A percentile compares a stretch with the other conserved stretches of the same genome.
Evolutionary conservation across 2,329 filamentous ascomycete genomes (phyloP).

Genomic region (Fusarium sp.): DNA sequence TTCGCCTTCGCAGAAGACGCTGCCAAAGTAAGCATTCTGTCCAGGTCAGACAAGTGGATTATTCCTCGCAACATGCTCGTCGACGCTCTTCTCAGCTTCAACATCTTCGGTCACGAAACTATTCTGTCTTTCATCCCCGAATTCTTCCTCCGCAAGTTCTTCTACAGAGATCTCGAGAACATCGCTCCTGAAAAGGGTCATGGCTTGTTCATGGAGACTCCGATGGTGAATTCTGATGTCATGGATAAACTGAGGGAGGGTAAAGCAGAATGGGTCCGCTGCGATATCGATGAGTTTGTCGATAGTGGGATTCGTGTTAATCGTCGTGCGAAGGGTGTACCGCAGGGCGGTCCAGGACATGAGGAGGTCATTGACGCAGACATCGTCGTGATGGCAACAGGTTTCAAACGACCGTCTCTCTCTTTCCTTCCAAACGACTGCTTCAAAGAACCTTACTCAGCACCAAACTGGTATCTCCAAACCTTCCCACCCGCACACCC

Average conservation of each 20-base stretch:
- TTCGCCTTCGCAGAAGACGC: constrained; percentile 77
- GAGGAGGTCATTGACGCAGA: constrained; percentile 76
- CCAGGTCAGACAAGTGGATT: constrained; percentile 87
- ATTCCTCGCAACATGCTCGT: constrained; percentile 83
- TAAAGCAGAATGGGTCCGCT: constrained; percentile 81
- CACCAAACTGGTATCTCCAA: constrained; percentile 90
- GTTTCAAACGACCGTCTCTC: constrained; percentile 79
- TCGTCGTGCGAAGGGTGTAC: constrained; percentile 75
- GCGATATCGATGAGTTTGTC: constrained; percentile 77
- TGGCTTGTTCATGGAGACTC: constrained; percentile 79
- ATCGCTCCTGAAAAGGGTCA: constrained; percentile 75
- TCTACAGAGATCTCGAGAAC: constrained; percentile 83
- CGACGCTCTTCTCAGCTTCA: constrained; percentile 78
- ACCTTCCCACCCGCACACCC: constrained; percentile 82
- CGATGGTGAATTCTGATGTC: constrained; percentile 87
- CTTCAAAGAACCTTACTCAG: constrained; percentile 77
- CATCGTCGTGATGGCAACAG: constrained; percentile 85
- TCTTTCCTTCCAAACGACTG: constrained; percentile 78
- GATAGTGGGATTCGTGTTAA: constrained; percentile 76
- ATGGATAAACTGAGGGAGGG: constrained; percentile 79
- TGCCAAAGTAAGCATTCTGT: constrained; percentile 75
- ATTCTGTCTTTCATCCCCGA: constrained; percentile 82
- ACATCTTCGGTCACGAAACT: constrained; percentile 83
- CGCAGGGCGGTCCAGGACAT: constrained; percentile 77
- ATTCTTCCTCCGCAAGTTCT: constrained; percentile 77